phyloP scores from a whole-genome alignment of 208 protist genomes.

The Leishmania turanica region DNA sequence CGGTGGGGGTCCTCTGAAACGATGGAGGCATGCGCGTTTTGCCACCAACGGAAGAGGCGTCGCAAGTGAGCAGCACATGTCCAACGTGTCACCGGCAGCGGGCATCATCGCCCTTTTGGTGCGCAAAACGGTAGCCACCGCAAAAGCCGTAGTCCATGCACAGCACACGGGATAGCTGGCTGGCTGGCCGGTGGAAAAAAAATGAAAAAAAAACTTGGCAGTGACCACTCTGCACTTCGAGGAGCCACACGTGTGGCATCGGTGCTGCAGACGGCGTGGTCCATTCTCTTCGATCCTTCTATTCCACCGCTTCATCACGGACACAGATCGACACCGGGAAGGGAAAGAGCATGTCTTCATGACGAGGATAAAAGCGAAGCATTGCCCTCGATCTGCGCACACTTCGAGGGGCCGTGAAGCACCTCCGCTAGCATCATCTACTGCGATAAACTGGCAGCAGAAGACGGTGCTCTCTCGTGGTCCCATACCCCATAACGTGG shows the following conservation, averaged over 20 bases:
- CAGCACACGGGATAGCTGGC: background rate
- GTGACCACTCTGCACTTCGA: background rate
- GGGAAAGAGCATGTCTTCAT: background rate
- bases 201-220: background rate
- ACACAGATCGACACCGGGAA: background rate
- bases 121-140: background rate
- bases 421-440: constrained; percentile 54
- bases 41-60: background rate
- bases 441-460: constrained; percentile 36
- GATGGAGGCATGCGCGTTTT: background rate
- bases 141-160: background rate
- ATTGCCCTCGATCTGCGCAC: background rate
- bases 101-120: background rate
- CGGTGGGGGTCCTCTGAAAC: background rate
- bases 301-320: background rate
- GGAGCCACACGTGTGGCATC: background rate
- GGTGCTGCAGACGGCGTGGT: background rate
- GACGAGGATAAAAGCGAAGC: background rate
- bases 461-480: constrained; percentile 49
- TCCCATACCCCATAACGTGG: constrained; percentile 57
- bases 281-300: background rate
- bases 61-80: background rate
- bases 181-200: background rate
- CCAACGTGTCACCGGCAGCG: background rate
- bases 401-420: constrained; percentile 31